These are phyloP conservation scores for Bonia amplexicaulis DNA, from an alignment of 176 grass and related monocot genomes.

Conservation along the genomic window DNA sequence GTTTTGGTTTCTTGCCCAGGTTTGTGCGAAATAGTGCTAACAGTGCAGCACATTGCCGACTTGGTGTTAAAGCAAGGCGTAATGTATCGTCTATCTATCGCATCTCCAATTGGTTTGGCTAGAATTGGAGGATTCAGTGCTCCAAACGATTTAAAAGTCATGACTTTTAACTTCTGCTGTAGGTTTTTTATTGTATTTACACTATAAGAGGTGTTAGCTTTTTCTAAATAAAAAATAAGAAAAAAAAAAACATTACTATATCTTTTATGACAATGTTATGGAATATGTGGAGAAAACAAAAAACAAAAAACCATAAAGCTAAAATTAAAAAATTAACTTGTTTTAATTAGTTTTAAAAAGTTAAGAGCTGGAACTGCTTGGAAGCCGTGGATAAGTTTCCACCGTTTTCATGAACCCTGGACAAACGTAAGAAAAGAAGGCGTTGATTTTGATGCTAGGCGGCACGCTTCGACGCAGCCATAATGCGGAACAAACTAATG, in stretches of 20 bases:
- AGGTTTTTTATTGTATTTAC: too few species aligned
- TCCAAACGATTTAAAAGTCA: too few species aligned
- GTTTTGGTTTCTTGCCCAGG: neutral
- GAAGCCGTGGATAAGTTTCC: neutral
- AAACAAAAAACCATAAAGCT: too few species aligned
- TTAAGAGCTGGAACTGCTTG: too few species aligned
- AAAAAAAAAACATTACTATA: too few species aligned
- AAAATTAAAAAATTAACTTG: too few species aligned
- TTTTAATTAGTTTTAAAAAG: too few species aligned
- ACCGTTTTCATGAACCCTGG: neutral
- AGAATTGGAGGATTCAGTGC: neutral
- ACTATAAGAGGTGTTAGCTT: rapidly evolving
- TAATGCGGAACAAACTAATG: neutral
- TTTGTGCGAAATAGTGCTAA: neutral
- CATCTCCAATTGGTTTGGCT: neutral
- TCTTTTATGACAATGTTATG: too few species aligned
- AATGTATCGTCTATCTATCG: neutral
- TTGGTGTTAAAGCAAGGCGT: too few species aligned
- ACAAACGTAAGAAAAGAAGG: neutral
- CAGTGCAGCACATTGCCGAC: neutral
- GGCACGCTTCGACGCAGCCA: neutral
- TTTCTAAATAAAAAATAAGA: too few species aligned
- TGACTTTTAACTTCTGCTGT: too few species aligned
- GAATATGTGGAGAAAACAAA: rapidly evolving
- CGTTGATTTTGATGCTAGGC: neutral